Evolutionary conservation across 306 rosid genomes (phyloP), one percentile per base, ranked within the genome.

Genomic region (Vigna reflexopilosa): DNA sequence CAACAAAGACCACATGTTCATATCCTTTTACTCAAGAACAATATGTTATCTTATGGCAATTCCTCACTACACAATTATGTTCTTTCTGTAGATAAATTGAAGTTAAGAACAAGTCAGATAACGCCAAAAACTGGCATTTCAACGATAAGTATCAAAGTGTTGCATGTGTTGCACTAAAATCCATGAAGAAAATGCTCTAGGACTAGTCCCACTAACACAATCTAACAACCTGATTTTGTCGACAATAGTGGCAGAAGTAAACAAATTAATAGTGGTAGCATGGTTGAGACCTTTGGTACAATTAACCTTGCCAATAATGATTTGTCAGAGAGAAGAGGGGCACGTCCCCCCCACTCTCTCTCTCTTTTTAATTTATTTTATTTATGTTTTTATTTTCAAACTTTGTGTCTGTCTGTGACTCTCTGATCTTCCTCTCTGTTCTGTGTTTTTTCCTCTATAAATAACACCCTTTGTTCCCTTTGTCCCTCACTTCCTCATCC

Each of bases 311-410:
- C 66, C 77, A 86, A 79, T 63, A 50, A 84, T 67, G 32, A 77
- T 59, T 77, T 89, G 97, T 96, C 99, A 91, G 96, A 84, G 22
- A 49, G 86, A 85, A 22, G 80, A 88, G 89, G 63, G 89, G 90
- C 89, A 92, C 90, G 91, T 86, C 91, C 75, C 57, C 40, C 57
- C 14, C 20, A 19, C 20, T 42, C 32, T 58, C 71, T 63, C 0
- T 9, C 2, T 3, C 16, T 0, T 28, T 28, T 28, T 28, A 20
- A 20, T 28, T 3, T 28, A 2, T 28, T 3, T 28, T 28, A 2
- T 28, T 28, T 24, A 24, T 24, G 26, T 34, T n/a, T 5, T 59
- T 13, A 22, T 0, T 22, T 22, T 24, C 70, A 77, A 0, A 0
- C 20, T 20, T 20, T 20, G 20, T 17, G 59, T 61, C 49, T 15